Evolutionary conservation across 805 yeast species (phyloP).

Genomic region (Candida yuanshanica): DNA sequence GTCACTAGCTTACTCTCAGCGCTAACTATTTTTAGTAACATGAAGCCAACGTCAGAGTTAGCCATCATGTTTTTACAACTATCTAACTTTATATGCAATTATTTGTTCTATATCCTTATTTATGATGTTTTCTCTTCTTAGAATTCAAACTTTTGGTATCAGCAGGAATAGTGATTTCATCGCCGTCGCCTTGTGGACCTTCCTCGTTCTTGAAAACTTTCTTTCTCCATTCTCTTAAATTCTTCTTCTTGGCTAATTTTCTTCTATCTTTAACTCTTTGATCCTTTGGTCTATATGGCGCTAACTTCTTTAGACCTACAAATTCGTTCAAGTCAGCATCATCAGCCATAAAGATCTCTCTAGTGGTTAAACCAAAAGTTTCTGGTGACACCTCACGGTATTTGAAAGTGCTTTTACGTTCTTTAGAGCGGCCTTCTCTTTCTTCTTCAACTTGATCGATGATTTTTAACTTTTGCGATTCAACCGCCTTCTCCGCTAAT

Average conservation of each 20-base stretch:
- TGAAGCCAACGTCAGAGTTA: too few relatives aligned
- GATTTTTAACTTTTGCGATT: conserved; percentile 58
- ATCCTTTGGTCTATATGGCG: conserved; percentile 83
- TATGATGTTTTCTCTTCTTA: conserved; percentile 1
- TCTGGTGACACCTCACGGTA: conserved; percentile 97
- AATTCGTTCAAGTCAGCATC: conserved; percentile 79
- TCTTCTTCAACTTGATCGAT: conserved; percentile 65
- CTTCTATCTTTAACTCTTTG: conserved; percentile 70
- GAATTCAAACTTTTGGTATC: conserved; percentile 3
- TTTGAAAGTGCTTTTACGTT: conserved; percentile 51
- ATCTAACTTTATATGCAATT: neutral
- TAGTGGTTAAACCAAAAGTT: conserved; percentile 73
- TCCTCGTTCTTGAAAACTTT: conserved; percentile 65
- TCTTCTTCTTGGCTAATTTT: conserved; percentile 74
- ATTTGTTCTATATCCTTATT: neutral
- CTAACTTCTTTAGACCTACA: conserved; percentile 86
- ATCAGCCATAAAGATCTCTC: conserved; percentile 87
- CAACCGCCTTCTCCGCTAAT: conserved; percentile 74
- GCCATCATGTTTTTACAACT: too few relatives aligned
- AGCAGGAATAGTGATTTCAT: conserved; percentile 23
- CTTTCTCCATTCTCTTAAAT: conserved; percentile 86
- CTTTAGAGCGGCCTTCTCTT: conserved; percentile 51
- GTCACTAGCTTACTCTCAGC: too few relatives aligned
- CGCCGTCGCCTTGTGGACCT: conserved; percentile 30
- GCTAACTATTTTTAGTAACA: too few relatives aligned